Conservation (phyloP, 2,329 filamentous ascomycete species). For the Davidsoniella eucalypti region DNA sequence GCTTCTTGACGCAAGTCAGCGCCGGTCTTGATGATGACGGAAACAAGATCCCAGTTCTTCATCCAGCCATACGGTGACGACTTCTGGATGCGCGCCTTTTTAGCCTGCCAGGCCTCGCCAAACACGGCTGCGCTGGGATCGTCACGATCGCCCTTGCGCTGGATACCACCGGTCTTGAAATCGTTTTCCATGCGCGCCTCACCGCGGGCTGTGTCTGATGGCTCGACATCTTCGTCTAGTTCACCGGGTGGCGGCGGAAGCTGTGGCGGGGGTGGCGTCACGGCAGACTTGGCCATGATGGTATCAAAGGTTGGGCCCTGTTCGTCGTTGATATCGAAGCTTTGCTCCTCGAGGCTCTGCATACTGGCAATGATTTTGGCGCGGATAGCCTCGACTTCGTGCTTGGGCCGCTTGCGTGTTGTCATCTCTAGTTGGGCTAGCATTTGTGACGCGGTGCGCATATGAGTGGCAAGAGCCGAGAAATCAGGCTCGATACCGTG, state of each 20-base stretch:
- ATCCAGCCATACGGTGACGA: slow-evolving; percentile 77
- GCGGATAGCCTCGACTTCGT: slow-evolving; percentile 68
- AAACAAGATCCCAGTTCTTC: slow-evolving; percentile 79
- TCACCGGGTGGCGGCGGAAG: slow-evolving; percentile 8
- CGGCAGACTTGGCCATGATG: slow-evolving; percentile 59
- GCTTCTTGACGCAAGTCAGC: slow-evolving; percentile 71
- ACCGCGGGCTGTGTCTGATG: slow-evolving; percentile 40
- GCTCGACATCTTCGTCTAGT: slow-evolving; percentile 17
- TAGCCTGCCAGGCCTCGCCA: slow-evolving; percentile 71
- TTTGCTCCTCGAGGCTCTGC: slow-evolving; percentile 75
- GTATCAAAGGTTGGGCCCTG: slow-evolving; percentile 62
- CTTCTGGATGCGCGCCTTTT: slow-evolving; percentile 68
- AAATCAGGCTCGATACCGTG: slow-evolving; percentile 59
- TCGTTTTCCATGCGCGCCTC: slow-evolving; percentile 81
- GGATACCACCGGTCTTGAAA: slow-evolving; percentile 69
- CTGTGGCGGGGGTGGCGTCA: slow-evolving; percentile 24
- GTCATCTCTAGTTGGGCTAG: slow-evolving; percentile 68
- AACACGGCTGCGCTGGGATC: slow-evolving; percentile 76
- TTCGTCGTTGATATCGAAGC: slow-evolving; percentile 59
- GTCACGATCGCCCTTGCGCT: slow-evolving; percentile 65
- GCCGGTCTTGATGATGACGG: slow-evolving; percentile 76
- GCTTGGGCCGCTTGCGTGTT: slow-evolving; percentile 60
- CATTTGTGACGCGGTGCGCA: slow-evolving; percentile 79
- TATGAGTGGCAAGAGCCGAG: slow-evolving; percentile 68
- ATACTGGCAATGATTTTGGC: slow-evolving; percentile 81